Evolutionary conservation across 2,329 filamentous ascomycete species (phyloP).

Genomic region (Epichloe typhina): DNA sequence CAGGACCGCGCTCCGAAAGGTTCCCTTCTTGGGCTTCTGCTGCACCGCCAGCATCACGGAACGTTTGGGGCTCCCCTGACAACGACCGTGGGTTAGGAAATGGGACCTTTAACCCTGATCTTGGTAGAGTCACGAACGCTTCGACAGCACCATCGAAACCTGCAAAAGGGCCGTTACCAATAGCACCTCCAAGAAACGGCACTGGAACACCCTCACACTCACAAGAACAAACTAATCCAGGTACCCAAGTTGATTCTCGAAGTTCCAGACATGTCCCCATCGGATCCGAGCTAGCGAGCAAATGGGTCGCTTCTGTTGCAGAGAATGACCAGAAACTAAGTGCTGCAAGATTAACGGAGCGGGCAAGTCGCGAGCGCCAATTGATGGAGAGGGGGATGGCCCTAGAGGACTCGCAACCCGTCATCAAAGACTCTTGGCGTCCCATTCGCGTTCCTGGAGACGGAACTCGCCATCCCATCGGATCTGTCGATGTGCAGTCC

Average conservation of each 20-base stretch:
- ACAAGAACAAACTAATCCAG: constrained; percentile 16
- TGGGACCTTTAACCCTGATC: constrained; percentile 57
- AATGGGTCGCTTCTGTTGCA: constrained; percentile 30
- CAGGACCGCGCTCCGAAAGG: constrained; percentile 31
- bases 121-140: constrained; percentile 35
- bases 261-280: constrained; percentile 15
- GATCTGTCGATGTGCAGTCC: constrained; percentile 15
- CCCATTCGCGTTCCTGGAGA: constrained; percentile 26
- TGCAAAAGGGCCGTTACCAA: constrained; percentile 30
- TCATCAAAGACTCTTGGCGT: constrained; percentile 43
- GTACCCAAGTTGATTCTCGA: constrained; percentile 17
- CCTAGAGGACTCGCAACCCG: constrained; percentile 30
- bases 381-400: constrained; percentile 30
- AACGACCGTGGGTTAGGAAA: constrained; percentile 63
- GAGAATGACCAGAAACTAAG: constrained; percentile 33
- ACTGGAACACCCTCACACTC: not conserved
- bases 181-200: constrained; percentile 22
- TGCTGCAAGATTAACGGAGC: constrained; percentile 25
- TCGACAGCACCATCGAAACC: constrained; percentile 18
- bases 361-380: constrained; percentile 29
- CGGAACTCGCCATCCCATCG: constrained; percentile 19
- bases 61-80: constrained; percentile 65
- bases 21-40: constrained; percentile 36
- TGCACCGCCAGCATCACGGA: constrained; percentile 34
- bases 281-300: constrained; percentile 22